Evolutionary conservation across 345 rosid genomes (phyloP), one percentile per base, ranked within the genome.

Genomic region (Pelargonium nanum): DNA sequence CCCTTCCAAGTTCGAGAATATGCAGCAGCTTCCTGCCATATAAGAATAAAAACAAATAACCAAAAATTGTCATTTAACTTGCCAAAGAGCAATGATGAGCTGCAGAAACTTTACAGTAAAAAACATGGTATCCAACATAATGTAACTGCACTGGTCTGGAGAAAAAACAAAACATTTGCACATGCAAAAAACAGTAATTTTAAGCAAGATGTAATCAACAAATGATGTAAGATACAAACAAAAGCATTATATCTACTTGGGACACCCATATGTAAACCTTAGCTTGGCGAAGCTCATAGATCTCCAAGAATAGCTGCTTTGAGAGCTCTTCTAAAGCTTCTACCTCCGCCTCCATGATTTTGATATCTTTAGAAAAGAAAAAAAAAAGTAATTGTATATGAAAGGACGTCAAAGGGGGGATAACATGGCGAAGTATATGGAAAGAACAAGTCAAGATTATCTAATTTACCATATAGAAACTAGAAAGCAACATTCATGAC

Each of bases 201-300:
- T 34, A 15, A 9, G n/a, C n/a, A n/a, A 34, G 45, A 34, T 5
- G 45, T 34, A 5, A 10, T 5, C 45, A 9, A 34, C 45, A 34
- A n/a, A 1, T 34, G 13, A 34, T 34, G 12, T 34, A 34, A 10
- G 7, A 2, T 28, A 4, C 13, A 34, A 34, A 34, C 45, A 34
- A 3, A 34, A 3, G 45, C 12, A 10, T 10, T 34, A 34, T 34
- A 34, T 28, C 32, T 28, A 28, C 3, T 28, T 28, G 32, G n/a
- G 32, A 28, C 32, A 28, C 3, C 32, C 3, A 28, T 2, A 10
- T 28, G 48, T 40, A 22, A 70, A 89, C 97, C 96, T 89, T 93
- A 67, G 99, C 91, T 67, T 89, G 97, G 67, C 88, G 96, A 76
- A 93, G 97, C 80, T 93, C 99, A 73, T 85, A 93, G 48, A 93